Evolutionary conservation across 225 moss, liverwort and hornwort genomes (phyloP), one percentile per base, ranked within the genome.

Genomic region (Polytrichum commune): DNA sequence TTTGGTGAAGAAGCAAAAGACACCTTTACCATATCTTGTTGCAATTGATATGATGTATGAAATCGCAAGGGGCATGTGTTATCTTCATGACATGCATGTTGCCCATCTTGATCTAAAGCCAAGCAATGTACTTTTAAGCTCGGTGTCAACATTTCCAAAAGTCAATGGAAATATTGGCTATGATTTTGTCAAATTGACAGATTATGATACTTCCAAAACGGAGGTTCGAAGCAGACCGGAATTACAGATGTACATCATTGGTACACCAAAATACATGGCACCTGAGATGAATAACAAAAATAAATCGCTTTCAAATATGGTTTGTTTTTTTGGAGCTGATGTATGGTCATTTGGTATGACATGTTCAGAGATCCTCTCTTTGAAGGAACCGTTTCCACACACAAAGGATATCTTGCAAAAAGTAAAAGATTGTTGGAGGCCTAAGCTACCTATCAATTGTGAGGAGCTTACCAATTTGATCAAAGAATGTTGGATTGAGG

Each of bases 91-190:
- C 4, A 27, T 54, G 54, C 2, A 68, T 16, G 68, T 68, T 19
- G 53, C 68, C 4, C 68, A 68, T 55, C 55, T 18, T 28, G 69
- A 69, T 26, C 29, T 69, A 56, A 69, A 69, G 29, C 69, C 69
- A 29, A 28, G n/a, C 7, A 69, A 69, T 30, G 57, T 69, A 1
- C 53, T 69, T 19, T 3, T 57, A 9, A 29, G 5, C 4, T 30
- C 57, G 0, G 16, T 27, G 19, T 5, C 16, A 6, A 22, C 0
- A 33, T 1, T 28, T 54, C 7, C 3, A 29, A 6, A 5, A 26
- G 20, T 8, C 2, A 27, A 10, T 28, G 1, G 19, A 16, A 56
- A 19, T 5, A 8, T 18, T 18, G 5, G 53, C 20, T 1, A 58
- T 6, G 20, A 20, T 58, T 58, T 22, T 22, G 58, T 58, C 0